Percentiles rank a stretch among this genome's conserved stretches.
These are phyloP conservation scores for Paecilomyces variotii DNA, from an alignment of 2,329 filamentous ascomycete genomes.

Conservation along the genomic window DNA sequence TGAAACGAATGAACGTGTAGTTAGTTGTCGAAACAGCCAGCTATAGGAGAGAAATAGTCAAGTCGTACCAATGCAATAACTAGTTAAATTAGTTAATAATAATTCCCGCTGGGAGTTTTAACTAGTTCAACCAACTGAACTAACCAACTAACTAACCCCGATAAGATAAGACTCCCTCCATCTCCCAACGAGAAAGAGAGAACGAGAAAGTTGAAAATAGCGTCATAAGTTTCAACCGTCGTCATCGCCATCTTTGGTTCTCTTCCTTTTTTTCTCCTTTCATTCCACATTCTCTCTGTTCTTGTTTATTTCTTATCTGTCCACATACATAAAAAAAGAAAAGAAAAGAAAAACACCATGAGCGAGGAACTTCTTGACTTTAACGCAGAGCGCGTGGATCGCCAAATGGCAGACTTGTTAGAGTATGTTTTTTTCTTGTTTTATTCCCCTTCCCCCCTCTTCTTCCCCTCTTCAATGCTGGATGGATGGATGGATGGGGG, in stretches of 20 bases:
- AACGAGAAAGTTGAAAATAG: neutral
- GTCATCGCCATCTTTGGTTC: no score
- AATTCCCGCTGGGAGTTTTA: neutral
- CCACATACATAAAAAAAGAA: no score
- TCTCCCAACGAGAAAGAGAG: no score
- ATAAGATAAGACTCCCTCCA: slow-evolving; percentile 6
- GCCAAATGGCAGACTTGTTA: slow-evolving; percentile 18
- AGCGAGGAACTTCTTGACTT: slow-evolving; percentile 5
- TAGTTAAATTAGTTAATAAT: neutral
- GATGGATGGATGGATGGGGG: no score
- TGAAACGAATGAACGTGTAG: neutral
- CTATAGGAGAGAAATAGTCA: no score
- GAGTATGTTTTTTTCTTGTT: slow-evolving; percentile 10
- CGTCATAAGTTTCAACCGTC: neutral
- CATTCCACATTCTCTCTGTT: no score
- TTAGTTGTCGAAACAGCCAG: no score
- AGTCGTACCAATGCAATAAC: no score
- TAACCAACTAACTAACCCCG: neutral
- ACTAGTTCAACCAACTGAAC: no score
- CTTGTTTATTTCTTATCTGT: no score
- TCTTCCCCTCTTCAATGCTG: no score
- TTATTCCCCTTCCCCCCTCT: neutral
- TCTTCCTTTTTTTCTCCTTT: no score
- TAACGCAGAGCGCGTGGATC: slow-evolving; percentile 11
- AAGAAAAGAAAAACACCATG: slow-evolving; percentile 7